Base-by-base conservation (phyloP, 257 asterid species). In the Petunia secreta region DNA sequence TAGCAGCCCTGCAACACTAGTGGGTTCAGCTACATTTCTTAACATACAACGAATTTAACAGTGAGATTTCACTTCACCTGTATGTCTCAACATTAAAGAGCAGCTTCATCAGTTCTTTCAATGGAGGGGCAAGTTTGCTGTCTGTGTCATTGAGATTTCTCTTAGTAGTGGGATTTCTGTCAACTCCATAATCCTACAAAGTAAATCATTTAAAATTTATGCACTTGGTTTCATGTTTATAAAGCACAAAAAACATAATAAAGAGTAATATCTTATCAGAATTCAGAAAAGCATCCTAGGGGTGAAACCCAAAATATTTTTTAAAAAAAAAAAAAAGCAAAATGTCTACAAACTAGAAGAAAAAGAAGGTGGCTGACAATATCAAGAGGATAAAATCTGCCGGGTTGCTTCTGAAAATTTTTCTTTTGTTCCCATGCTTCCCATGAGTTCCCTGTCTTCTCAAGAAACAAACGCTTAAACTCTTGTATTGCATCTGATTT, bases 381-480 rank as follows among this genome's bases (percentile, higher is more conserved):
- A 86, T 94, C 99, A 84, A 94, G 77, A 0, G 99, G 98, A 85
- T 83, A 94, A 86, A 91, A 91, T 89, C 87, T 91, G 76, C 98
- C 98, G 81, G 98, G 98, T 86, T 89, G 95, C 91, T 96, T 96
- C 64, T 89, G 94, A 78, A 94, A 92, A 58, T 85, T 84, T 71
- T 84, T 85, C 85, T 86, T 87, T 55, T 78, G 76, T 84, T 90
- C 98, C 96, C 97, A 96, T 25, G 97, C 80, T 81, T 91, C 97
- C 98, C 98, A 94, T 63, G 95, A 67, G 85, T 96, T 92, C 71
- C 99, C 98, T 8, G 98, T 96, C 90, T 94, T 94, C 86, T 96
- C 98, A 53, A 88, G 90, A 86, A 92, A 94, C 81, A 95, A 81
- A 48, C 96, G 96, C 81, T 90, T 91, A 85, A 95, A 95, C 85